phyloP scores from a whole-genome alignment of 805 yeast genomes.

The Brettanomyces sp. region DNA sequence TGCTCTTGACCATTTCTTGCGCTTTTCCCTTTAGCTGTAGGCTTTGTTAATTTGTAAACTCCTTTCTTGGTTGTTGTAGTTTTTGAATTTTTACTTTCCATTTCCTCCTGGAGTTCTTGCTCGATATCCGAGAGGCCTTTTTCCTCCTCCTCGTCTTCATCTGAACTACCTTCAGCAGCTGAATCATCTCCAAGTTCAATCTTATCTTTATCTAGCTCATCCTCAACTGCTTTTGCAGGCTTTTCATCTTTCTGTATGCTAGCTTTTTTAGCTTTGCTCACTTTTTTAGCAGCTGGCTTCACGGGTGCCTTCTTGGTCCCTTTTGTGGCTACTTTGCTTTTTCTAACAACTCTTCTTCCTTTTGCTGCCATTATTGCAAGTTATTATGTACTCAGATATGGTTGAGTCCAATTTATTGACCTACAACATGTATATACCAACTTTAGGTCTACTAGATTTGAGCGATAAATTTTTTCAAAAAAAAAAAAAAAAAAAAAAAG shows the following conservation, averaged over 20 bases:
- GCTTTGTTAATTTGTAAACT: conserved; percentile 16
- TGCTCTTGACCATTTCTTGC: not conserved
- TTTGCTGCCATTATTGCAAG: too few relatives aligned
- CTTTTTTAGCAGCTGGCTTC: not conserved
- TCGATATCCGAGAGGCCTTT: not conserved
- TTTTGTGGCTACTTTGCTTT: not conserved
- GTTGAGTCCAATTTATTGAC: too few relatives aligned
- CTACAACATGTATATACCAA: too few relatives aligned
- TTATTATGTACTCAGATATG: too few relatives aligned
- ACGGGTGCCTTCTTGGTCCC: not conserved
- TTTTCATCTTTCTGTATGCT: not conserved
- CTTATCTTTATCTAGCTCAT: conserved; percentile 9
- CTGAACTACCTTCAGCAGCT: conserved; percentile 3
- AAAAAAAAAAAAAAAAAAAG: too few relatives aligned
- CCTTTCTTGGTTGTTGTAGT: conserved; percentile 9
- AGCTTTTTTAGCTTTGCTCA: not conserved
- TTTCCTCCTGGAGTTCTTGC: not conserved
- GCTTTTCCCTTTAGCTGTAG: not conserved
- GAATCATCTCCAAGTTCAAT: not conserved
- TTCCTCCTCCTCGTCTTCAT: conserved; percentile 7
- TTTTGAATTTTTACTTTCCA: not conserved
- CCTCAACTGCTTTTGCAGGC: not conserved
- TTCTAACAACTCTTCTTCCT: not conserved
- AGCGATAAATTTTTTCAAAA: too few relatives aligned
- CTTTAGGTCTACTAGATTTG: too few relatives aligned